phyloP scores from a whole-genome alignment of 768 basidiomycete genomes.

The Coprinopsis marcescibilis region DNA sequence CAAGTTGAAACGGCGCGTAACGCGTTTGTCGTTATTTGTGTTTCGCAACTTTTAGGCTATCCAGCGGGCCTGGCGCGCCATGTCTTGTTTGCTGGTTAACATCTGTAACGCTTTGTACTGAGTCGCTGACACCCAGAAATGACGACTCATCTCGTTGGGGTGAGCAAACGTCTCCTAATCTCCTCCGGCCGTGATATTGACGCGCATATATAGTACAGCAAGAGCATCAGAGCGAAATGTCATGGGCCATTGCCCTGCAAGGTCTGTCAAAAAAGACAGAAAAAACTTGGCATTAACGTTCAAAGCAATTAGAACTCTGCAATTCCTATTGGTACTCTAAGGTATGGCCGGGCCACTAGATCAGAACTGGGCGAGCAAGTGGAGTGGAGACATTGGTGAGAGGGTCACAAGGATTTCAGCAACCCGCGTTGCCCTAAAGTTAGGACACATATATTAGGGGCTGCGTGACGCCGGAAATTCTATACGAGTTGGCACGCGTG shows the following conservation, averaged over 20 bases:
- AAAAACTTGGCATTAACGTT: background rate
- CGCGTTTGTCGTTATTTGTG: no score
- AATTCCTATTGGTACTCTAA: constrained; percentile 50
- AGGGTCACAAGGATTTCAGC: background rate
- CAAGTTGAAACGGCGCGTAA: no score
- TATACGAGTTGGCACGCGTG: constrained; percentile 41
- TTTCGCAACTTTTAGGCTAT: no score
- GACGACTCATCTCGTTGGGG: constrained; percentile 6
- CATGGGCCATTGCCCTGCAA: constrained; percentile 58
- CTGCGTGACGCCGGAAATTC: constrained; percentile 58
- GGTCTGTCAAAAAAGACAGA: constrained; percentile 17
- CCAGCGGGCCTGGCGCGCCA: no score
- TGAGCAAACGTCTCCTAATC: constrained; percentile 6
- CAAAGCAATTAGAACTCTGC: constrained; percentile 29
- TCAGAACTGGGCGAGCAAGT: constrained; percentile 55
- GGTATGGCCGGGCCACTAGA: constrained; percentile 53
- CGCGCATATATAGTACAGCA: constrained; percentile 57
- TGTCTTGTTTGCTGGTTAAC: no score
- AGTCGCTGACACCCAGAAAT: no score
- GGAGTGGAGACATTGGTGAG: constrained; percentile 75
- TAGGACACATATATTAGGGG: constrained; percentile 49
- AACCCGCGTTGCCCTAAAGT: background rate
- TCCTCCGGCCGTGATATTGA: background rate
- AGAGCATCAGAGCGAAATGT: constrained; percentile 63
- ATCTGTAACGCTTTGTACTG: no score